Conservation (phyloP, 1,284 basidiomycete genomes). For the Heliocybe sulcata region DNA sequence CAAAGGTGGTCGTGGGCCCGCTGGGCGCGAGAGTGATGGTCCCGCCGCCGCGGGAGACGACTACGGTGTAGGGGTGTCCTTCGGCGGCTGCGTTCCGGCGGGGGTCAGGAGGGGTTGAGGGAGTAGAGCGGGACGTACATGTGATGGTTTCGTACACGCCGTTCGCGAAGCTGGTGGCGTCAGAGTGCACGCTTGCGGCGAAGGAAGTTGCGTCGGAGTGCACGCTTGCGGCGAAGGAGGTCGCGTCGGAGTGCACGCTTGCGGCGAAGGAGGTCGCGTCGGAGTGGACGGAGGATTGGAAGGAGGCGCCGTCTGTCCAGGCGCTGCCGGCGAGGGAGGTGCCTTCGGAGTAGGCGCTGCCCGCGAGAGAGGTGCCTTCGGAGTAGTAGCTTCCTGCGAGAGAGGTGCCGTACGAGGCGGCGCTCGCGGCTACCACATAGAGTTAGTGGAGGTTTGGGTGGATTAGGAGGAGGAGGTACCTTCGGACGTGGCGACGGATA, state of each 20-base stretch:
- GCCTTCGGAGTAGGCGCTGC: neutral
- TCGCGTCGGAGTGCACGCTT: conserved; percentile 8
- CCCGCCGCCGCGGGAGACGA: conserved; percentile 41
- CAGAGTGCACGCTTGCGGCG: conserved; percentile 27
- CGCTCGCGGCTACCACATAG: neutral
- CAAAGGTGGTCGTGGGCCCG: conserved; percentile 40
- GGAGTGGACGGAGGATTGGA: conserved; percentile 9
- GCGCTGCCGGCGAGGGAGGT: neutral
- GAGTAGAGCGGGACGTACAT: too few relatives aligned
- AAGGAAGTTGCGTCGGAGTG: conserved; percentile 10
- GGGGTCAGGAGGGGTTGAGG: too few relatives aligned
- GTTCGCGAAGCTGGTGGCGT: conserved; percentile 24
- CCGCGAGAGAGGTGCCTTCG: neutral
- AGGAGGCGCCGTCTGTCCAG: conserved; percentile 11
- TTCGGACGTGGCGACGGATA: conserved; percentile 9
- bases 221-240: conserved; percentile 14
- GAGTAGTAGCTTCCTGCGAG: neutral
- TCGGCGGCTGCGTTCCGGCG: conserved; percentile 35
- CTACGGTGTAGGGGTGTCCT: conserved; percentile 28
- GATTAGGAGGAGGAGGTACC: conserved; percentile 4
- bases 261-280: conserved; percentile 24
- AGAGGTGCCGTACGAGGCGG: conserved; percentile 1
- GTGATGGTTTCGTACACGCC: conserved; percentile 37
- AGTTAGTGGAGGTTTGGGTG: neutral
- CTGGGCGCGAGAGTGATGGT: conserved; percentile 44